phyloP scores from a whole-genome alignment of 768 basidiomycete species.

The Hydnomerulius pinastri region DNA sequence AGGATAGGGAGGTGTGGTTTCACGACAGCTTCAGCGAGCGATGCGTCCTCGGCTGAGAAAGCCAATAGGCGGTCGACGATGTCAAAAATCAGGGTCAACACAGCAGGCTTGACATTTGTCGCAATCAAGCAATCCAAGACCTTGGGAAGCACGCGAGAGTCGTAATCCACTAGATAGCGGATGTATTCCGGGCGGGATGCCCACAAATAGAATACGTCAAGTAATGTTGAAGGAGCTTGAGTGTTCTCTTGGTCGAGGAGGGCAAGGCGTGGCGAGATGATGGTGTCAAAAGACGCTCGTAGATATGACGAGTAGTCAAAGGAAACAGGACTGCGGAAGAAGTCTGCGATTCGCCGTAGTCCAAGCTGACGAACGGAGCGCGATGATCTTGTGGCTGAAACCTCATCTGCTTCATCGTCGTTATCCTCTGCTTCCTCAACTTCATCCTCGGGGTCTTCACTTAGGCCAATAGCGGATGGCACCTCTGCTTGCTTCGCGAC shows the following conservation, averaged over 20 bases:
- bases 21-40: constrained; percentile 54
- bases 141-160: constrained; percentile 68
- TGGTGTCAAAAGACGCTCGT: constrained; percentile 58
- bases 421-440: constrained; percentile 39
- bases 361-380: constrained; percentile 81
- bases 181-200: constrained; percentile 57
- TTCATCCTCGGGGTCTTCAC: constrained; percentile 31
- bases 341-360: constrained; percentile 83
- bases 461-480: constrained; percentile 16
- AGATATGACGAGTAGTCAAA: constrained; percentile 83
- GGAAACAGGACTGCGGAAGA: constrained; percentile 71
- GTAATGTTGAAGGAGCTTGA: constrained; percentile 84
- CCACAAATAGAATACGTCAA: constrained; percentile 86
- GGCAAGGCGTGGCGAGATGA: constrained; percentile 83
- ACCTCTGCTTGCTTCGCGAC: constrained; percentile 22
- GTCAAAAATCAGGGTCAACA: constrained; percentile 81
- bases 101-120: constrained; percentile 82
- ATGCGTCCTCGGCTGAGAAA: constrained; percentile 51
- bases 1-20: constrained; percentile 72
- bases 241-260: constrained; percentile 82
- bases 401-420: constrained; percentile 36
- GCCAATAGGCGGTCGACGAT: constrained; percentile 73
- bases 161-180: constrained; percentile 68
- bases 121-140: constrained; percentile 82
- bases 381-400: constrained; percentile 37